phyloP scores from a whole-genome alignment of 2,329 filamentous ascomycete species.

The Venturiaceae sp. region DNA sequence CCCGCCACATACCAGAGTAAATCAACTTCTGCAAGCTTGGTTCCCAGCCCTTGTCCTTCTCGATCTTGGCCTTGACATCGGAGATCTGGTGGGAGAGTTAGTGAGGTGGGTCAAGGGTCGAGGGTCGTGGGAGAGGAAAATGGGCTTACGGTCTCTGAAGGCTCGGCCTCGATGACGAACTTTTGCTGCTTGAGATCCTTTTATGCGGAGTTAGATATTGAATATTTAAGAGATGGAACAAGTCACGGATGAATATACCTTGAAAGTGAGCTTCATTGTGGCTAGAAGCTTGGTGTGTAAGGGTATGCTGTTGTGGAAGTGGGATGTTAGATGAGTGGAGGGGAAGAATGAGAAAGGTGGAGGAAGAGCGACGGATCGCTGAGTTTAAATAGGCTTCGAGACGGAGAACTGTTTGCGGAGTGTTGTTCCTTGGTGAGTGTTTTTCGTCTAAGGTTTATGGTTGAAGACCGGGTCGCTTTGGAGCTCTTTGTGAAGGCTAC shows the following conservation, averaged over 20 bases:
- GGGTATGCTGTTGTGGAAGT: not conserved
- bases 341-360: not conserved
- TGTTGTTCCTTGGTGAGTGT: too few relatives aligned
- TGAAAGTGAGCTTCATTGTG: slow-evolving; percentile 64
- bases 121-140: slow-evolving; percentile 12
- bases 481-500: too few relatives aligned
- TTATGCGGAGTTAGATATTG: too few relatives aligned
- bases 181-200: slow-evolving; percentile 99
- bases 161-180: slow-evolving; percentile 92
- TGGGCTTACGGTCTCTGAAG: slow-evolving; percentile 79
- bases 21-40: slow-evolving; percentile 88
- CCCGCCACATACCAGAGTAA: slow-evolving; percentile 67
- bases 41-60: slow-evolving; percentile 89
- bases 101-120: slow-evolving; percentile 8
- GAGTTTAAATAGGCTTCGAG: not conserved
- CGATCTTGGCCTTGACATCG: slow-evolving; percentile 85
- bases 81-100: slow-evolving; percentile 54
- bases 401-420: too few relatives aligned
- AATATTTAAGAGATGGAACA: not conserved
- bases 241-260: slow-evolving; percentile 31
- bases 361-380: not conserved
- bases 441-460: not conserved
- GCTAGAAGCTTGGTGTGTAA: not conserved
- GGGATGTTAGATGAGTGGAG: not conserved
- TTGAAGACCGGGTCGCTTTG: not conserved